Percentiles rank a stretch among this genome's conserved stretches.
phyloP scores from a whole-genome alignment of 441 rosid genomes.

The Omphalea diandra region DNA sequence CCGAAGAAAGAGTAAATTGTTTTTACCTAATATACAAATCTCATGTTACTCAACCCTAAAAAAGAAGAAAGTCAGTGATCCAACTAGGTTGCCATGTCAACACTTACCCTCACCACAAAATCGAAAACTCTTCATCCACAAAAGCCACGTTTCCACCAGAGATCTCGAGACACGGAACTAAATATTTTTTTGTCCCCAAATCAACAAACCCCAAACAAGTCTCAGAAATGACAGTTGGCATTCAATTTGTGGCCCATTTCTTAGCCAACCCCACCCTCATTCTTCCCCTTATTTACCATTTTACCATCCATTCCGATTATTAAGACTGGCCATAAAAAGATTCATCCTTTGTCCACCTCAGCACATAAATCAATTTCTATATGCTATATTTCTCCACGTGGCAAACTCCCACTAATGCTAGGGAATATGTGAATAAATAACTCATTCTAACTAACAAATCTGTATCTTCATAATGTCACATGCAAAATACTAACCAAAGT shows the following conservation, averaged over 20 bases:
- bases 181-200: no score
- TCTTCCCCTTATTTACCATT: conserved; percentile 20
- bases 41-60: no score
- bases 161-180: conserved; percentile 20
- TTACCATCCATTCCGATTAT: conserved; percentile 30
- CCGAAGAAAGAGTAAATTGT: no score
- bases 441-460: neutral
- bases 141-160: conserved; percentile 12
- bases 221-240: conserved; percentile 17
- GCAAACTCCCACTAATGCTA: conserved; percentile 22
- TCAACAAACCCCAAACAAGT: neutral
- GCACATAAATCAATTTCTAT: conserved; percentile 19
- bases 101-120: conserved; percentile 1
- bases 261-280: neutral
- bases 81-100: neutral
- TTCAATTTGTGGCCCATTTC: conserved; percentile 14
- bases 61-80: neutral
- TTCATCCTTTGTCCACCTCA: conserved; percentile 17
- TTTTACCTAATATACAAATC: no score
- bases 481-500: neutral
- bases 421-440: conserved; percentile 24
- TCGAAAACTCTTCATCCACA: neutral
- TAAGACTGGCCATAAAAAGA: conserved; percentile 26
- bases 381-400: conserved; percentile 26
- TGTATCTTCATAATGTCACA: neutral